These are phyloP conservation scores for Phoma herbarum DNA, from an alignment of 2,329 filamentous ascomycete genomes.

Conservation along the genomic window DNA sequence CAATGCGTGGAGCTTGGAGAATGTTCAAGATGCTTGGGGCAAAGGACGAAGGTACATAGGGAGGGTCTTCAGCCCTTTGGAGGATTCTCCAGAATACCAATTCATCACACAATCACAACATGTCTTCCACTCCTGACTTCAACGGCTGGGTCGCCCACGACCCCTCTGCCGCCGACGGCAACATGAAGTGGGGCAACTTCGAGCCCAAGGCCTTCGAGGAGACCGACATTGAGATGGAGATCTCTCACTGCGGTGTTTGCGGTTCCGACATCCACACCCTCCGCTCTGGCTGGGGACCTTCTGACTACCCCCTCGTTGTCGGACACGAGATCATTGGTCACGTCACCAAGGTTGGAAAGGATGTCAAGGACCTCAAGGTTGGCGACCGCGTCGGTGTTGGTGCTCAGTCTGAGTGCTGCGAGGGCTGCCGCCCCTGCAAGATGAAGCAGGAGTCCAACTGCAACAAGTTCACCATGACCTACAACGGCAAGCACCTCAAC, in stretches of 20 bases:
- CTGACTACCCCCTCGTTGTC: conserved; percentile 58
- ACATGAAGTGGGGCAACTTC: conserved; percentile 62
- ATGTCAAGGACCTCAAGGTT: conserved; percentile 62
- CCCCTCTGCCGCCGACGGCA: conserved; percentile 59
- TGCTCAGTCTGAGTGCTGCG: conserved; percentile 58
- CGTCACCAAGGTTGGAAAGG: conserved; percentile 51
- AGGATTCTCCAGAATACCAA: neutral
- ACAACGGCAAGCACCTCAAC: conserved; percentile 58
- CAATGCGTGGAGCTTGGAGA: conserved; percentile 9
- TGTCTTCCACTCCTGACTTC: conserved; percentile 55
- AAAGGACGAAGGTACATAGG: conserved; percentile 14
- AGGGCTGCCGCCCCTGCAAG: conserved; percentile 59
- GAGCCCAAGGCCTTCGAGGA: conserved; percentile 64
- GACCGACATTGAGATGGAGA: conserved; percentile 64
- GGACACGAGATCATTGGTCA: conserved; percentile 55
- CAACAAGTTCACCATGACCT: conserved; percentile 56
- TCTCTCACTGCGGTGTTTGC: conserved; percentile 54
- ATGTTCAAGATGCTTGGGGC: conserved; percentile 6
- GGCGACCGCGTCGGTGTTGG: conserved; percentile 68
- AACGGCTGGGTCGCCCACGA: conserved; percentile 66
- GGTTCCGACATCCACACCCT: conserved; percentile 49
- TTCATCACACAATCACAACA: conserved; percentile 14
- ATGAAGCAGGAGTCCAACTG: conserved; percentile 56
- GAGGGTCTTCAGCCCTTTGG: neutral
- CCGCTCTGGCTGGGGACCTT: conserved; percentile 56